phyloP scores from a whole-genome alignment of 352 stramenopile species.

The Globisporangium lucens region DNA sequence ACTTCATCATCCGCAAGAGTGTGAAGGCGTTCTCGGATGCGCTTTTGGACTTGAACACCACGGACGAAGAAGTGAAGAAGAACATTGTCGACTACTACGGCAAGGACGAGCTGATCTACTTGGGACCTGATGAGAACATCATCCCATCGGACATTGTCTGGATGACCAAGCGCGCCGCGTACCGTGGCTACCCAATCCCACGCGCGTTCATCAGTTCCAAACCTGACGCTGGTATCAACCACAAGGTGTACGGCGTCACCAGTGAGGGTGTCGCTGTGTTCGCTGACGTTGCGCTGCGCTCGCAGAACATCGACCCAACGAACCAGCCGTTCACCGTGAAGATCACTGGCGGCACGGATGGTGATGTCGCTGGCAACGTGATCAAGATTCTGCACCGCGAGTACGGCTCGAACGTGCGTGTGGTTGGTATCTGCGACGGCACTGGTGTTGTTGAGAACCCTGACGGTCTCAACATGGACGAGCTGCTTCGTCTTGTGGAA shows the following conservation, averaged over 20 bases:
- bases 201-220: constrained; percentile 87
- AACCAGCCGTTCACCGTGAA: constrained; percentile 77
- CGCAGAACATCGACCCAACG: constrained; percentile 72
- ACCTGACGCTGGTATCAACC: constrained; percentile 79
- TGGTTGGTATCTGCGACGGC: constrained; percentile 91
- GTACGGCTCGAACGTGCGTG: constrained; percentile 90
- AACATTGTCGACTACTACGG: constrained; percentile 81
- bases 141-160: constrained; percentile 74
- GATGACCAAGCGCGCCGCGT: constrained; percentile 82
- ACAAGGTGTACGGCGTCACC: constrained; percentile 86
- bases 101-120: constrained; percentile 82
- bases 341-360: constrained; percentile 95
- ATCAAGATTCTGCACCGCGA: constrained; percentile 97
- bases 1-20: constrained; percentile 94
- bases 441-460: constrained; percentile 95
- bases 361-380: constrained; percentile 97
- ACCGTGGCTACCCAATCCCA: constrained; percentile 74
- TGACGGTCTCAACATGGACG: constrained; percentile 90
- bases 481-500: constrained; percentile 94
- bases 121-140: constrained; percentile 83
- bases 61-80: constrained; percentile 60
- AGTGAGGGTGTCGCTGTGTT: constrained; percentile 83
- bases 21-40: constrained; percentile 96
- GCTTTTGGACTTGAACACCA: constrained; percentile 77
- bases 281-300: constrained; percentile 68